These are phyloP conservation scores for Mycena metata DNA, from an alignment of 768 basidiomycete genomes.

Conservation along the genomic window DNA sequence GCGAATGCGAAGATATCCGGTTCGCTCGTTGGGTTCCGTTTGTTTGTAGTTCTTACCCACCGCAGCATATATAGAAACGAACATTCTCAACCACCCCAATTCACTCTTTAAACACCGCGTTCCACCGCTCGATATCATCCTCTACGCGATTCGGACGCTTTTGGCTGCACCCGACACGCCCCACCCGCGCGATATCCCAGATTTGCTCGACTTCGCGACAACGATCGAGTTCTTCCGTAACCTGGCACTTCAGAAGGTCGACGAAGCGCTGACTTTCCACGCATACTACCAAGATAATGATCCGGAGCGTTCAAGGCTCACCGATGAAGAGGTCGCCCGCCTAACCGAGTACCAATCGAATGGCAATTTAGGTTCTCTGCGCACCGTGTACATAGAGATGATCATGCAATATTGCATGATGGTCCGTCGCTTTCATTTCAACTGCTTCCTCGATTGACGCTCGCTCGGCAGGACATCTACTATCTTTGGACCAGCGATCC, in stretches of 20 bases:
- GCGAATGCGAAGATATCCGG: slow-evolving; percentile 23
- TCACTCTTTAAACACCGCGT: slow-evolving; percentile 28
- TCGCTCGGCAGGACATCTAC: slow-evolving; percentile 34
- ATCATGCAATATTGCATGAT: slow-evolving; percentile 14
- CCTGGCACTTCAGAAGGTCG: slow-evolving; percentile 21
- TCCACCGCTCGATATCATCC: slow-evolving; percentile 36
- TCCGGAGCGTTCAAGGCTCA: not conserved
- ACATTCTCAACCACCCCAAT: slow-evolving; percentile 31
- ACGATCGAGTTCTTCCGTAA: slow-evolving; percentile 34
- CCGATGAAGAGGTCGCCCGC: not conserved
- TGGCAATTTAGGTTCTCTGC: not conserved
- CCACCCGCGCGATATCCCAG: slow-evolving; percentile 24
- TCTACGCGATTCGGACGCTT: slow-evolving; percentile 20
- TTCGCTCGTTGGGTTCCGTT: not conserved
- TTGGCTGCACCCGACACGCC: not conserved
- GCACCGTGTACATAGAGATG: slow-evolving; percentile 24
- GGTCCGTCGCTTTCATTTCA: slow-evolving; percentile 9
- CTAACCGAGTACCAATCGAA: not conserved
- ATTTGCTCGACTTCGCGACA: slow-evolving; percentile 35
- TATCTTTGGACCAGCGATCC: slow-evolving; percentile 26
- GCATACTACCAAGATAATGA: not conserved
- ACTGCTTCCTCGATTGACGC: not conserved
- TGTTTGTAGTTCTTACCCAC: slow-evolving; percentile 13
- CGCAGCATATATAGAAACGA: slow-evolving; percentile 26
- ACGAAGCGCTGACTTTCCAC: slow-evolving; percentile 22